These are phyloP conservation scores for Aureoboletus auriporus DNA, from an alignment of 768 basidiomycete genomes.

Conservation along the genomic window DNA sequence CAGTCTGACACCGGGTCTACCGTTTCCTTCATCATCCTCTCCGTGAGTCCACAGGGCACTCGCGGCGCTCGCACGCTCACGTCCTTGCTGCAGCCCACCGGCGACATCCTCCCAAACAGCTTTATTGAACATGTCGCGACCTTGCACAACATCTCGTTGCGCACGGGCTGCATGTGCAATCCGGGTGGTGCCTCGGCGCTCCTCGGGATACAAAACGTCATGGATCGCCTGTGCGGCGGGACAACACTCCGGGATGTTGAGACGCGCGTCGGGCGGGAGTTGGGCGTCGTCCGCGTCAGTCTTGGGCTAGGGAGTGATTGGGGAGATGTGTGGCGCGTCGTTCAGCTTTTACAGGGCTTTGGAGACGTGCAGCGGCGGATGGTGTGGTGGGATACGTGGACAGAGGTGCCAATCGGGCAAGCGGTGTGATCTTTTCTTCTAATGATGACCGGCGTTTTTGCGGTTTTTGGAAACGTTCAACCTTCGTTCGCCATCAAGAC, in stretches of 20 bases:
- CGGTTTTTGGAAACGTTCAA: neutral
- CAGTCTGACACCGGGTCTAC: conserved; percentile 64
- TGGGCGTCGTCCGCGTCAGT: conserved; percentile 74
- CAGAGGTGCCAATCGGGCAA: conserved; percentile 29
- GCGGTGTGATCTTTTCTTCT: conserved; percentile 23
- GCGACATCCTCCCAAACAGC: conserved; percentile 64
- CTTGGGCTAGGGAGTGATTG: conserved; percentile 78
- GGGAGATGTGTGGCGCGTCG: conserved; percentile 62
- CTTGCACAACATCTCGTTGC: conserved; percentile 61
- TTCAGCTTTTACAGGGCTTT: conserved; percentile 46
- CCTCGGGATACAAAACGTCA: conserved; percentile 60
- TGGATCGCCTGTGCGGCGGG: conserved; percentile 57
- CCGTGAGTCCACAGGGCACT: conserved; percentile 38
- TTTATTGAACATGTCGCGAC: conserved; percentile 72
- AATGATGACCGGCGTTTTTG: neutral
- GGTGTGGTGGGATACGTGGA: conserved; percentile 40
- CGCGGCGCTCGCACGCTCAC: neutral
- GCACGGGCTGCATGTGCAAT: conserved; percentile 88
- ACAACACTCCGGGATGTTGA: conserved; percentile 63
- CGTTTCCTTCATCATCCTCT: conserved; percentile 58
- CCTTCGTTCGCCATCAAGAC: too few relatives aligned
- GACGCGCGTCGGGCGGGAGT: conserved; percentile 54
- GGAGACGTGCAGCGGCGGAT: conserved; percentile 35
- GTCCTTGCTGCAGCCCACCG: conserved; percentile 44
- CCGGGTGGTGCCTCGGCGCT: conserved; percentile 77